A percentile compares a stretch with the other conserved stretches of the same genome.
phyloP scores from a whole-genome alignment of 352 stramenopile genomes.

The Phytophthora rubi region DNA sequence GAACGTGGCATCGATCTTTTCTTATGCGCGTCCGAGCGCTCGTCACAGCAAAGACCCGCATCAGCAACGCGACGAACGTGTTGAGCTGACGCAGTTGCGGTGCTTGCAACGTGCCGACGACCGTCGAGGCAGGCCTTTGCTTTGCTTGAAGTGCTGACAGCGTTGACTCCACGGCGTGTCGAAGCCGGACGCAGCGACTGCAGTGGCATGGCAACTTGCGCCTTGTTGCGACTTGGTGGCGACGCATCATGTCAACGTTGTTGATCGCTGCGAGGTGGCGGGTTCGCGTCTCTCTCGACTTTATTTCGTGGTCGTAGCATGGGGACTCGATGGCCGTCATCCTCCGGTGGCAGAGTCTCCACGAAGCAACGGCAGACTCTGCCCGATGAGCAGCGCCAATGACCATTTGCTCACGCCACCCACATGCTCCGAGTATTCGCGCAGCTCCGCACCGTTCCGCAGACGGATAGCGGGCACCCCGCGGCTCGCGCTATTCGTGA shows the following conservation, averaged over 20 bases:
- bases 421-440: conserved; percentile 31
- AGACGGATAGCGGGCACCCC: conserved; percentile 31
- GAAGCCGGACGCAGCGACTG: conserved; percentile 16
- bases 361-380: conserved; percentile 34
- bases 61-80: conserved; percentile 3
- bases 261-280: background rate
- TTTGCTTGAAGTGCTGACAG: conserved; percentile 25
- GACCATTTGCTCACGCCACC: conserved; percentile 29
- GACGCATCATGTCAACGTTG: background rate
- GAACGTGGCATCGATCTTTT: background rate
- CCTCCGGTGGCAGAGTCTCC: conserved; percentile 14
- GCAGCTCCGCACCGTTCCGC: conserved; percentile 24
- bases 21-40: conserved; percentile 2
- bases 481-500: conserved; percentile 20
- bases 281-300: background rate
- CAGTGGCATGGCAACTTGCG: conserved; percentile 21
- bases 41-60: conserved; percentile 10
- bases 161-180: conserved; percentile 20
- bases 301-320: conserved; percentile 12
- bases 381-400: conserved; percentile 41
- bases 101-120: conserved; percentile 16
- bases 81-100: background rate
- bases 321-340: background rate
- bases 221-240: background rate
- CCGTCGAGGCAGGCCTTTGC: conserved; percentile 4